These are phyloP conservation scores for Rhododendron molle DNA, from an alignment of 148 eudicot species.

Conservation along the genomic window DNA sequence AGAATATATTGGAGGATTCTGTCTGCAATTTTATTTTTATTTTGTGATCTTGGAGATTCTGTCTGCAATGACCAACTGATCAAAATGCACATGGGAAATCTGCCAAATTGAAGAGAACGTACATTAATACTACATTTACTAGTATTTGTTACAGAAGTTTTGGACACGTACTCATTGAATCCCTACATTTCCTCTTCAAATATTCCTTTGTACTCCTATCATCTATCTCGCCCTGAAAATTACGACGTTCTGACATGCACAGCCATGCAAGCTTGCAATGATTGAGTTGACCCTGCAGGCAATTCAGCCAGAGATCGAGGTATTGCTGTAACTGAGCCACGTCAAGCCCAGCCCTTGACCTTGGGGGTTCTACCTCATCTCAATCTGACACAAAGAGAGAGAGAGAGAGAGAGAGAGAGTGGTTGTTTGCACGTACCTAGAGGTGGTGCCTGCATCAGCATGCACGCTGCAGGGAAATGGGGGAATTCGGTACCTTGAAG, in stretches of 20 bases:
- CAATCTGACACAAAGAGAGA: neutral
- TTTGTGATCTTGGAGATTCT: neutral
- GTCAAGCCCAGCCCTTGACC: neutral
- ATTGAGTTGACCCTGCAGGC: neutral
- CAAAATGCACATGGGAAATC: neutral
- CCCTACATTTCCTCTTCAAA: neutral
- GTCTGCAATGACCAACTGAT: neutral
- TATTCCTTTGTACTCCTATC: neutral
- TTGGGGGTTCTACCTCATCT: neutral
- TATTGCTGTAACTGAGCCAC: neutral
- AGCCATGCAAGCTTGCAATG: neutral
- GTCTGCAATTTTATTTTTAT: neutral
- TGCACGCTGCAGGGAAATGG: too few species aligned
- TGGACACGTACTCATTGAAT: neutral
- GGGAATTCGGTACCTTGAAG: too few species aligned
- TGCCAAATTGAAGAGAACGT: neutral
- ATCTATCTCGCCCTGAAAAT: neutral
- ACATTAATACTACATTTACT: too few species aligned
- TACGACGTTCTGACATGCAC: too few species aligned
- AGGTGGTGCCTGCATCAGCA: too few species aligned
- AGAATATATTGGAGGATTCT: neutral
- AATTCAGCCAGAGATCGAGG: neutral
- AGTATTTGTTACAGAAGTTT: neutral
- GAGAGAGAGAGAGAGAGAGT: too few species aligned
- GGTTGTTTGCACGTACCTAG: too few species aligned